A percentile compares a stretch with the other conserved stretches of the same genome.
phyloP scores from a whole-genome alignment of 2,329 filamentous ascomycete genomes.

The Fusarium secorum region DNA sequence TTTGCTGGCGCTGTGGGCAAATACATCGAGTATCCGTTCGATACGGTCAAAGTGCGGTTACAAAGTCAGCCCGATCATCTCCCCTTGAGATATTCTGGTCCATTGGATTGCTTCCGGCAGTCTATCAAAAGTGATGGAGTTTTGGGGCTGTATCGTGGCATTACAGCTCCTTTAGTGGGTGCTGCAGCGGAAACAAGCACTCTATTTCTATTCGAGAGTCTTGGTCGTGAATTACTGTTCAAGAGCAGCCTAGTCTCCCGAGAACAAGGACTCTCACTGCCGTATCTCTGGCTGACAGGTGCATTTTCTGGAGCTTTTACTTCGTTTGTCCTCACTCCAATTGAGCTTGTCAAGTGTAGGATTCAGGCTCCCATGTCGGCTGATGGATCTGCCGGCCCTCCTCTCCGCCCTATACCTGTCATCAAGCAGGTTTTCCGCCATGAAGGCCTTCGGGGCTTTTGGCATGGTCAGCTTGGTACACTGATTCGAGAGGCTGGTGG shows the following conservation, averaged over 20 bases:
- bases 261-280: constrained; percentile 73
- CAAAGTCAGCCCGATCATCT: constrained; percentile 92
- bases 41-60: constrained; percentile 96
- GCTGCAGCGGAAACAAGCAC: constrained; percentile 92
- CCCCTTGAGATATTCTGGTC: constrained; percentile 83
- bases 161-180: constrained; percentile 88
- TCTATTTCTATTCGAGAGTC: constrained; percentile 88
- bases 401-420: constrained; percentile 72
- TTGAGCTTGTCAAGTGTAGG: constrained; percentile 98
- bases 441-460: constrained; percentile 86
- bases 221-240: constrained; percentile 73
- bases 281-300: constrained; percentile 79
- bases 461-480: constrained; percentile 93
- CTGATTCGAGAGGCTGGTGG: constrained; percentile 94
- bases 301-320: constrained; percentile 89
- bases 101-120: constrained; percentile 92
- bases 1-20: constrained; percentile 88
- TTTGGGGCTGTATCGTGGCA: constrained; percentile 85
- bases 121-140: constrained; percentile 83
- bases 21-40: constrained; percentile 98
- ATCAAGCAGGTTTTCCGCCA: constrained; percentile 82
- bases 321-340: constrained; percentile 88
- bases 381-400: constrained; percentile 52
- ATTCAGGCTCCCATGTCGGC: constrained; percentile 78
- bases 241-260: constrained; percentile 56